Evolutionary conservation across 768 basidiomycete genomes (phyloP).

Genomic region (Collybiopsis confluens): DNA sequence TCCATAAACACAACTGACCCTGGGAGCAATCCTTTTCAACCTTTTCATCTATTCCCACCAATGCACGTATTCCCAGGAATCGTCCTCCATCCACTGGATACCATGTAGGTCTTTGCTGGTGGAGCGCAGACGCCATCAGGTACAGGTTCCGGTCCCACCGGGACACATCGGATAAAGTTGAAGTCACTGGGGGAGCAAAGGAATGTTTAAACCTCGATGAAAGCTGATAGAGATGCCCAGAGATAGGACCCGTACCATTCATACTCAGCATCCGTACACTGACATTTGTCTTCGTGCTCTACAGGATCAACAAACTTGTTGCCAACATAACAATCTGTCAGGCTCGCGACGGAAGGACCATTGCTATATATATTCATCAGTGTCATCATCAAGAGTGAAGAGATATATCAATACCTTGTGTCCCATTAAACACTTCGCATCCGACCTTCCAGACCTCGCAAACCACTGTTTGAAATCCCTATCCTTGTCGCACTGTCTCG

Average conservation of each 20-base stretch:
- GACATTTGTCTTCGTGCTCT: slow-evolving; percentile 76
- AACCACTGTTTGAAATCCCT: slow-evolving; percentile 87
- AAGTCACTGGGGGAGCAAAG: slow-evolving; percentile 63
- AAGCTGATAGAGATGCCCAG: background rate
- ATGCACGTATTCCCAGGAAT: slow-evolving; percentile 92
- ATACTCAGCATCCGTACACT: slow-evolving; percentile 83
- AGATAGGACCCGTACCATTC: slow-evolving; percentile 75
- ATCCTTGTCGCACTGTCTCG: slow-evolving; percentile 62
- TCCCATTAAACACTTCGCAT: slow-evolving; percentile 92
- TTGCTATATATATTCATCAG: too few species aligned
- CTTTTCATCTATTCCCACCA: slow-evolving; percentile 66
- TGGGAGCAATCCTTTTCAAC: slow-evolving; percentile 74
- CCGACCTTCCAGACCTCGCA: slow-evolving; percentile 58
- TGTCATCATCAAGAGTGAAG: too few species aligned
- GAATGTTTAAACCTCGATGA: background rate
- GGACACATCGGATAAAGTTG: slow-evolving; percentile 83
- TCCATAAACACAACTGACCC: slow-evolving; percentile 44
- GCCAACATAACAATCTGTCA: slow-evolving; percentile 81
- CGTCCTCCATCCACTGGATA: slow-evolving; percentile 88
- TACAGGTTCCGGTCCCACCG: slow-evolving; percentile 85
- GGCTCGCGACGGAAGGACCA: slow-evolving; percentile 86
- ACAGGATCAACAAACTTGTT: slow-evolving; percentile 87
- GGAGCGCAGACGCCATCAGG: slow-evolving; percentile 69
- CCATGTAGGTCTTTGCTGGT: slow-evolving; percentile 62
- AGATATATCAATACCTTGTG: slow-evolving; percentile 56